A percentile compares a stretch with the other conserved stretches of the same genome.
phyloP scores from a whole-genome alignment of 352 stramenopile species.

The Lagenidium giganteum region DNA sequence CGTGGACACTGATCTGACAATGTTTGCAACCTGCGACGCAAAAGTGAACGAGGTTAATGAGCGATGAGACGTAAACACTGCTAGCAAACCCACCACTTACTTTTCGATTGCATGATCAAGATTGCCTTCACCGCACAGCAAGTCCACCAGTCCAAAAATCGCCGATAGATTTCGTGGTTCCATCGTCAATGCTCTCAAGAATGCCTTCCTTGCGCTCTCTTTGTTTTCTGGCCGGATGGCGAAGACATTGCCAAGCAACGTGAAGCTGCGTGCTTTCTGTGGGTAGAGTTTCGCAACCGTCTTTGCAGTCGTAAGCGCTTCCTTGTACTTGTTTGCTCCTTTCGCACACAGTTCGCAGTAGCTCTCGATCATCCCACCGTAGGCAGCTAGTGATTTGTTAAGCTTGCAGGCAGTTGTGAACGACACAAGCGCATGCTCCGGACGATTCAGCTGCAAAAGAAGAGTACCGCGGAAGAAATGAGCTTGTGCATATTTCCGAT shows the following conservation, averaged over 20 bases:
- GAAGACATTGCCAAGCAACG: conserved; percentile 54
- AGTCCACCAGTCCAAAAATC: conserved; percentile 50
- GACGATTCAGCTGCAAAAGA: conserved; percentile 36
- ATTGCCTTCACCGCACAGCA: conserved; percentile 45
- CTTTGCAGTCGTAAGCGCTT: conserved; percentile 48
- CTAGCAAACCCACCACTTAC: conserved; percentile 8
- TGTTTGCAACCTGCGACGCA: conserved; percentile 17
- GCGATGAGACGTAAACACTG: too few species aligned
- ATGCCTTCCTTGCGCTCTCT: conserved; percentile 35
- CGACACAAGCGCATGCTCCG: conserved; percentile 40
- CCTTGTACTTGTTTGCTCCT: conserved; percentile 48
- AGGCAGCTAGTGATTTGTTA: conserved; percentile 37
- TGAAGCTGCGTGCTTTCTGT: conserved; percentile 41
- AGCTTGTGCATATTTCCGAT: conserved; percentile 25
- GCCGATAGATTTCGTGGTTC: conserved; percentile 41
- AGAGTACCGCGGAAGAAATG: conserved; percentile 44
- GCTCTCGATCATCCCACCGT: conserved; percentile 50
- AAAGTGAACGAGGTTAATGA: conserved; percentile 1
- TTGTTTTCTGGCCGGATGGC: conserved; percentile 40
- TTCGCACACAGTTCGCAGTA: conserved; percentile 47
- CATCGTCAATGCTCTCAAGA: conserved; percentile 44
- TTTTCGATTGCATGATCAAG: conserved; percentile 35
- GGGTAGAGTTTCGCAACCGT: conserved; percentile 53
- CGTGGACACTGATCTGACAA: conserved; percentile 33
- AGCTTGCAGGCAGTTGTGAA: conserved; percentile 53